These are phyloP conservation scores for Xanthoparmelia taractica DNA, from an alignment of 495 filamentous ascomycete species.

Conservation along the genomic window DNA sequence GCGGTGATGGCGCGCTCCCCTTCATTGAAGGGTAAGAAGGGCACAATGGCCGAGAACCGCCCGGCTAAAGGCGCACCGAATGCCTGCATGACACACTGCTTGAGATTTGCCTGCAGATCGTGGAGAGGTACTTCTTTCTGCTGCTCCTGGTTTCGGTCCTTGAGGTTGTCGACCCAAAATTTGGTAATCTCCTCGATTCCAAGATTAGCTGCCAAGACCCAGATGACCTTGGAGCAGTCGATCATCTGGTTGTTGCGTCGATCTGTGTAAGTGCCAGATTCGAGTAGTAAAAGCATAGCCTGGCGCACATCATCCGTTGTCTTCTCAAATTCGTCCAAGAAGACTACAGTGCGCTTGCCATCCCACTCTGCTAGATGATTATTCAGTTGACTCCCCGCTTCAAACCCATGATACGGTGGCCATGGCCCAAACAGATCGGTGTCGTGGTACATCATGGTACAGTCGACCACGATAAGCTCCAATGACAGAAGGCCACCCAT, in stretches of 20 bases:
- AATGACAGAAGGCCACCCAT: slow-evolving; percentile 36
- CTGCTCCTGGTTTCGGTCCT: not conserved
- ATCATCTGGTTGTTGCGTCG: slow-evolving; percentile 36
- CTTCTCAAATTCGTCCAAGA: slow-evolving; percentile 55
- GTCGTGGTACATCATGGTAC: slow-evolving; percentile 32
- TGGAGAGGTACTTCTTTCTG: slow-evolving; percentile 1
- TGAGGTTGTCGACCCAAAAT: slow-evolving; percentile 14
- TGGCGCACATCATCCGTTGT: slow-evolving; percentile 37
- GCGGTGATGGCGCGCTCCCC: slow-evolving; percentile 19
- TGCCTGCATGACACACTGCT: not conserved
- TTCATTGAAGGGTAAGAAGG: slow-evolving; percentile 21
- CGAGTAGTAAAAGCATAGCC: slow-evolving; percentile 40
- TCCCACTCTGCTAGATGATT: slow-evolving; percentile 44
- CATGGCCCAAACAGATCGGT: slow-evolving; percentile 43
- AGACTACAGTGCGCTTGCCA: slow-evolving; percentile 41
- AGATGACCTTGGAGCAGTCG: slow-evolving; percentile 48
- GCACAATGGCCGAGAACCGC: slow-evolving; percentile 16
- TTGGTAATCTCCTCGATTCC: slow-evolving; percentile 14
- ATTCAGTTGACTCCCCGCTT: slow-evolving; percentile 41
- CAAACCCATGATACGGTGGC: slow-evolving; percentile 29
- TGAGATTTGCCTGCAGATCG: not conserved
- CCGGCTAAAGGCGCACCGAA: slow-evolving; percentile 18
- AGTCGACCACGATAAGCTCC: slow-evolving; percentile 39
- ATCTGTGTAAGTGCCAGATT: slow-evolving; percentile 41
- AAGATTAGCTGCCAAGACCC: slow-evolving; percentile 47